Percentiles rank a stretch among this genome's conserved stretches.
These are phyloP conservation scores for Epichloe bromicola DNA, from an alignment of 2,329 filamentous ascomycete species.

Conservation along the genomic window DNA sequence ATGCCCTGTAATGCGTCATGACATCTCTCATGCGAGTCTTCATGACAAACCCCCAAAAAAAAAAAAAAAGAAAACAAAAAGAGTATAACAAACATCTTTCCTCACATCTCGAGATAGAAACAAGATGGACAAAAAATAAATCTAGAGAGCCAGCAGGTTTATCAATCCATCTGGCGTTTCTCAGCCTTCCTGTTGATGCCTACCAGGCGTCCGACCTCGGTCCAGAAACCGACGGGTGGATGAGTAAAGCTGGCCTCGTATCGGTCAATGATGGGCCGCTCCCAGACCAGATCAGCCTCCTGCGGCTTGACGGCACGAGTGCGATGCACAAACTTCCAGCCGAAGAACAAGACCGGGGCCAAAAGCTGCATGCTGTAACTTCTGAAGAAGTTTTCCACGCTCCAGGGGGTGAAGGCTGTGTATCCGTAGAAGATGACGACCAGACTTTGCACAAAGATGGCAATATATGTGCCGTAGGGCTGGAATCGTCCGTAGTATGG, in stretches of 20 bases:
- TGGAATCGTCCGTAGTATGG: constrained; percentile 48
- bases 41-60: not conserved
- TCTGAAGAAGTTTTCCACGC: constrained; percentile 31
- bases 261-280: constrained; percentile 44
- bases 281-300: constrained; percentile 48
- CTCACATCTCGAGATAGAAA: not conserved
- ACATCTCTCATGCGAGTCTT: not conserved
- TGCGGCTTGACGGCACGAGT: constrained; percentile 40
- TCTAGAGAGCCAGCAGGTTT: not conserved
- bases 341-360: constrained; percentile 37
- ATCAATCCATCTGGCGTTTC: constrained; percentile 7
- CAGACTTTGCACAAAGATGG: constrained; percentile 26
- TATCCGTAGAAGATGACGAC: constrained; percentile 44
- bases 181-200: constrained; percentile 20
- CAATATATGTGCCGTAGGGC: constrained; percentile 41
- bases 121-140: not conserved
- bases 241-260: constrained; percentile 40
- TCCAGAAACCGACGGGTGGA: constrained; percentile 41
- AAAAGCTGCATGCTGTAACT: constrained; percentile 47
- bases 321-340: constrained; percentile 51
- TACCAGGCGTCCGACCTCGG: constrained; percentile 35
- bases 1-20: not conserved
- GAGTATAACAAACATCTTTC: not conserved
- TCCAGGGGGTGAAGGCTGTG: constrained; percentile 36
- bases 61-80: not conserved